Conservation (phyloP, 306 rosid species). For the Gynostemma pentaphyllum region DNA sequence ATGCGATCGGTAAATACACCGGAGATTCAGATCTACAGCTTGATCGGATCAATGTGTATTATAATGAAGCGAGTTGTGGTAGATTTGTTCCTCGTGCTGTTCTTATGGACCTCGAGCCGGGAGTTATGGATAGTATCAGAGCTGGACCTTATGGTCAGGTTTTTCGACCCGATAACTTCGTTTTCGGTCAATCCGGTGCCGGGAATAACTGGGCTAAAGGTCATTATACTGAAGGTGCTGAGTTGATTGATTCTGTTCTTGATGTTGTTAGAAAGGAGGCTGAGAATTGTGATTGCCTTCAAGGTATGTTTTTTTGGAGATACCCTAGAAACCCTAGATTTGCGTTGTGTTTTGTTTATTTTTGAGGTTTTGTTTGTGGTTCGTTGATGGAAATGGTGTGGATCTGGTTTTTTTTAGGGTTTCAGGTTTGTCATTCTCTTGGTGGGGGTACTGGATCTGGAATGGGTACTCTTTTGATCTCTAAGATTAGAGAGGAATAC, state of each 20-base stretch:
- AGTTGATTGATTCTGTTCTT: constrained; percentile 35
- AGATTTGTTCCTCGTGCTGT: constrained; percentile 35
- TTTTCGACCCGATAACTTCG: constrained; percentile 36
- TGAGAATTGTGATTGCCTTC: constrained; percentile 42
- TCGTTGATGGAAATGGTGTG: not conserved
- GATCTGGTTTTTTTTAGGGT: constrained; percentile 20
- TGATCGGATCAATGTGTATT: constrained; percentile 41
- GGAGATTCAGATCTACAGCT: constrained; percentile 35
- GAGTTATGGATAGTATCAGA: constrained; percentile 38
- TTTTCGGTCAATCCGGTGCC: constrained; percentile 37
- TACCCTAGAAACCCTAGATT: not conserved
- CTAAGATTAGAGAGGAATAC: constrained; percentile 36
- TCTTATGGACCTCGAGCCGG: constrained; percentile 47
- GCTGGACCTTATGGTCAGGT: constrained; percentile 40
- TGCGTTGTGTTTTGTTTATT: too few species aligned
- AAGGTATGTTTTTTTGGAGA: constrained; percentile 20
- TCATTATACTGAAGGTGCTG: constrained; percentile 36
- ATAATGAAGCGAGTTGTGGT: constrained; percentile 36
- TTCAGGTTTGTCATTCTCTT: constrained; percentile 38
- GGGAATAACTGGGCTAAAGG: constrained; percentile 48
- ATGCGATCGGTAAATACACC: constrained; percentile 27
- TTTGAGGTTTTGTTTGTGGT: not conserved
- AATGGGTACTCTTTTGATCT: constrained; percentile 43
- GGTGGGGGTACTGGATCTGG: constrained; percentile 54
- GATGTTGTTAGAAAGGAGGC: constrained; percentile 44